Evolutionary conservation across 2,329 filamentous ascomycete genomes (phyloP).

Genomic region (Stylonectria norvegica): DNA sequence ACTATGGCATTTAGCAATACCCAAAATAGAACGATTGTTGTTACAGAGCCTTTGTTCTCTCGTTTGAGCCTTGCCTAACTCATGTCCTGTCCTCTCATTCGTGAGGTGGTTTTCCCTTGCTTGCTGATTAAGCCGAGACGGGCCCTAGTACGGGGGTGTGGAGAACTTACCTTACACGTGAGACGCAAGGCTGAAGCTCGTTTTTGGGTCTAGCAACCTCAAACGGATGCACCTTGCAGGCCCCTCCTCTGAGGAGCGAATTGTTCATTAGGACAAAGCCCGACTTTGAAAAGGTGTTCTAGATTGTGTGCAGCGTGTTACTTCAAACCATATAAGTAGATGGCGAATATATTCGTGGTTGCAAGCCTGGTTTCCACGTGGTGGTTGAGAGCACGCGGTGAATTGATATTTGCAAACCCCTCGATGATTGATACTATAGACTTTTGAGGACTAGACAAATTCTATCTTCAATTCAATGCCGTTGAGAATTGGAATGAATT

Average conservation of each 20-base stretch:
- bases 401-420: neutral
- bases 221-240: neutral
- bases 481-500: too few relatives aligned
- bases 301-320: neutral
- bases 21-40: conserved; percentile 16
- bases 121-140: conserved; percentile 28
- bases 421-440: neutral
- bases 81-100: conserved; percentile 3
- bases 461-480: too few relatives aligned
- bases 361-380: too few relatives aligned
- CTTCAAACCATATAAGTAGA: neutral
- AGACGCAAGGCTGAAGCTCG: conserved; percentile 28
- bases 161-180: conserved; percentile 27
- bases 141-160: conserved; percentile 18
- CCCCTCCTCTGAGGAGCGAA: conserved; percentile 2
- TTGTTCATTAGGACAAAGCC: neutral
- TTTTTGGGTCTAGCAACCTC: conserved; percentile 21
- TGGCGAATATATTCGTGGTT: too few relatives aligned
- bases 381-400: neutral
- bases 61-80: conserved; percentile 7
- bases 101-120: conserved; percentile 1
- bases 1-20: too few relatives aligned
- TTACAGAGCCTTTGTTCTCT: too few relatives aligned
- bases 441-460: too few relatives aligned
- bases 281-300: neutral